Percentiles rank a stretch among this genome's conserved stretches.
phyloP scores from a whole-genome alignment of 129 eudicot genomes.

The Arctium minus region DNA sequence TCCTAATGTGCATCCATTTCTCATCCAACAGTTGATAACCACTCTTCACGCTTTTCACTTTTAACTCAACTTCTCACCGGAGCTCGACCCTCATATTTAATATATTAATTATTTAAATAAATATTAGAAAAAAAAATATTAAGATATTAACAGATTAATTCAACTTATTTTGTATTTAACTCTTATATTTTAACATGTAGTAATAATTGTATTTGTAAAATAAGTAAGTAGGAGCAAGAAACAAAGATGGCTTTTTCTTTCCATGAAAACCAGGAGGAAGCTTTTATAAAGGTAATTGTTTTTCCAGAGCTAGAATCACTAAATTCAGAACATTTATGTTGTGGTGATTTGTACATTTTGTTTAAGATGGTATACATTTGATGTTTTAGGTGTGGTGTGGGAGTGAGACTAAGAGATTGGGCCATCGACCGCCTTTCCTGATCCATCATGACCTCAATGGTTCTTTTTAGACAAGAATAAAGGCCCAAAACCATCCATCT shows the following conservation, averaged over 20 bases:
- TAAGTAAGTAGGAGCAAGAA: conserved; percentile 16
- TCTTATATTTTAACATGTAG: background rate
- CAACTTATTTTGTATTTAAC: background rate
- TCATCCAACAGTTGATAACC: too few species aligned
- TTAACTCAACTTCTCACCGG: too few species aligned
- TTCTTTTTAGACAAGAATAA: background rate
- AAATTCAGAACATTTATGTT: background rate
- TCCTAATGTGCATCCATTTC: too few species aligned
- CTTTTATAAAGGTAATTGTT: conserved; percentile 11
- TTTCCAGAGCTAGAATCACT: conserved; percentile 12
- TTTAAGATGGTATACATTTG: background rate
- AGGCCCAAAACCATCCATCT: conserved; percentile 29
- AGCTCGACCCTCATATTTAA: background rate
- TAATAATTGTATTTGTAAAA: background rate
- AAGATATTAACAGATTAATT: background rate
- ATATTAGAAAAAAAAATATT: too few species aligned
- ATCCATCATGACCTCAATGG: conserved; percentile 17
- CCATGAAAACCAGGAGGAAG: conserved; percentile 48
- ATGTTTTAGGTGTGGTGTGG: background rate
- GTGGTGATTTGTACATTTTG: background rate
- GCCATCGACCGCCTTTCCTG: conserved; percentile 22
- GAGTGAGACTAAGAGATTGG: background rate
- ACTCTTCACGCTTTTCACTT: too few species aligned
- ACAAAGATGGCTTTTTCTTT: conserved; percentile 35
- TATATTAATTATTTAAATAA: too few species aligned